A percentile compares a stretch with the other conserved stretches of the same genome.
Conservation (phyloP, 1,284 basidiomycete species). For the Sporisorium exsertum region DNA sequence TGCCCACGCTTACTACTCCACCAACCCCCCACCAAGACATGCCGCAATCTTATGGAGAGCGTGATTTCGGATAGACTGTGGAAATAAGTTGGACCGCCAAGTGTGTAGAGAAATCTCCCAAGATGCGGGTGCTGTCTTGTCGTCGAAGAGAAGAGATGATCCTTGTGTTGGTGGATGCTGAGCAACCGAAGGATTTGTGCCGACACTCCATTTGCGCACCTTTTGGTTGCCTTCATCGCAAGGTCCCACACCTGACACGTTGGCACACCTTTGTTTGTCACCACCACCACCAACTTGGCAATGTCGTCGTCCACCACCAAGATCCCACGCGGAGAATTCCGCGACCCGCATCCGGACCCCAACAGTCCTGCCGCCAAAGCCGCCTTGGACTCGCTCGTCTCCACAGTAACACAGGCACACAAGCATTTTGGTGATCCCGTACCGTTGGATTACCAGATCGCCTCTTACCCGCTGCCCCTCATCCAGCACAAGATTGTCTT, state of each 20-base stretch:
- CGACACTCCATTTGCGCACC: too few relatives aligned
- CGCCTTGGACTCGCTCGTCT: conserved; percentile 26
- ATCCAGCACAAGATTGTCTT: conserved; percentile 1
- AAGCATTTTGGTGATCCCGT: conserved; percentile 15
- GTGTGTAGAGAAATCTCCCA: too few relatives aligned
- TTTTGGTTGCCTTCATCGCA: not conserved
- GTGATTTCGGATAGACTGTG: too few relatives aligned
- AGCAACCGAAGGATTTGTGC: too few relatives aligned
- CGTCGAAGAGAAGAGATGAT: too few relatives aligned
- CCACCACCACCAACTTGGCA: conserved; percentile 1
- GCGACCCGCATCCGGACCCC: conserved; percentile 24
- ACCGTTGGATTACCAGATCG: conserved; percentile 17
- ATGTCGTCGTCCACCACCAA: conserved; percentile 10
- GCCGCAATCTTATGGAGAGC: too few relatives aligned
- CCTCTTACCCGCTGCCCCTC: not conserved
- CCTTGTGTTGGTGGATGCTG: too few relatives aligned
- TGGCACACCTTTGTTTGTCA: not conserved
- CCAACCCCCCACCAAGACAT: too few relatives aligned
- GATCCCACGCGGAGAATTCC: conserved; percentile 23
- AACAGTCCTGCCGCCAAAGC: conserved; percentile 14
- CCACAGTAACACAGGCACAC: conserved; percentile 15
- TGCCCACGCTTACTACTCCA: too few relatives aligned
- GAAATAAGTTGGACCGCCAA: too few relatives aligned
- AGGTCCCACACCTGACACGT: not conserved
- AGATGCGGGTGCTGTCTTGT: too few relatives aligned